Conservation (phyloP, 352 stramenopile genomes). For the Pythium dissotocum region DNA sequence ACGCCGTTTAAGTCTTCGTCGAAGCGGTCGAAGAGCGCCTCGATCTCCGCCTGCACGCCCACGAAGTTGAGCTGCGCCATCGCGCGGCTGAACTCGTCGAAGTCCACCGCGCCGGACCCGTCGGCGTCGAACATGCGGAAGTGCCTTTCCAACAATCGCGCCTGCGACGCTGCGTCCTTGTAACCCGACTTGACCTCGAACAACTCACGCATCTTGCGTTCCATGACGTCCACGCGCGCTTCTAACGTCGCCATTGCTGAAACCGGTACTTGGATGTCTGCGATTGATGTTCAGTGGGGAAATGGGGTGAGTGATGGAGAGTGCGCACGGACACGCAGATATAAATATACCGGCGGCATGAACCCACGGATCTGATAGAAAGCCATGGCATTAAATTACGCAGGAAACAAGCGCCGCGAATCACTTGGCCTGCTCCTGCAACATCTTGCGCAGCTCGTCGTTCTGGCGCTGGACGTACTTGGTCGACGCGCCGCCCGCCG, state of each 20-base stretch:
- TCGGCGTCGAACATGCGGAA: conserved; percentile 83
- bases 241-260: conserved; percentile 26
- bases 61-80: conserved; percentile 90
- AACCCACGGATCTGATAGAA: neutral
- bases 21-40: conserved; percentile 89
- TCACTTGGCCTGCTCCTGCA: conserved; percentile 29
- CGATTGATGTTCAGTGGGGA: neutral
- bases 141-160: conserved; percentile 57
- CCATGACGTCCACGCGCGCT: conserved; percentile 50
- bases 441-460: conserved; percentile 44
- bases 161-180: conserved; percentile 52
- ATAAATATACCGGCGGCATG: conserved; percentile 10
- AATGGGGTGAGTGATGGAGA: neutral
- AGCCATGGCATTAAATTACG: conserved; percentile 8
- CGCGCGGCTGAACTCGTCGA: conserved; percentile 86
- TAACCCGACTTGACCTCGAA: conserved; percentile 80
- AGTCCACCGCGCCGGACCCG: conserved; percentile 71
- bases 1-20: conserved; percentile 80
- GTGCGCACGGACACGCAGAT: neutral
- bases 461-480: conserved; percentile 70
- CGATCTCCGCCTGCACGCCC: conserved; percentile 81
- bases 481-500: conserved; percentile 43
- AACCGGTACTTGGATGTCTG: neutral
- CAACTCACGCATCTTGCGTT: conserved; percentile 52
- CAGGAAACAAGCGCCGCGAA: neutral